Conservation (phyloP, 2,329 filamentous ascomycete species). For the Exophiala bonariae region DNA sequence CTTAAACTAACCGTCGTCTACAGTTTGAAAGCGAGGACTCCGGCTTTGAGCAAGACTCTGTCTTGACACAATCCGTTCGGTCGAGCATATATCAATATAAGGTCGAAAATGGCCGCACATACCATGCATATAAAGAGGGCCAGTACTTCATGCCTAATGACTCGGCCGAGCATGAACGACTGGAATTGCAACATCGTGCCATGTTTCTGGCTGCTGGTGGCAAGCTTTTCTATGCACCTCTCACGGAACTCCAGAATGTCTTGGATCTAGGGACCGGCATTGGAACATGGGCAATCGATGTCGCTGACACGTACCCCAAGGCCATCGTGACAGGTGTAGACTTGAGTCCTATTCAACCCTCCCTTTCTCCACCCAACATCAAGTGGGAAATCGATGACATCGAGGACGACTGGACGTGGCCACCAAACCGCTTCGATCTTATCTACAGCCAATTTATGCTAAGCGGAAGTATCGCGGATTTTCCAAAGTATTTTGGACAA, state of each 20-base stretch:
- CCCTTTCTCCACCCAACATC: conserved; percentile 30
- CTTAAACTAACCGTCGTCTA: conserved; percentile 1
- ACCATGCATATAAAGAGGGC: conserved; percentile 43
- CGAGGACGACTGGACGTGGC: conserved; percentile 26
- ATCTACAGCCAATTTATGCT: conserved; percentile 30
- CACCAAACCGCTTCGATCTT: conserved; percentile 26
- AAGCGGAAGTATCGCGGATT: conserved; percentile 7
- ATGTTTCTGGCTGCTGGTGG: conserved; percentile 7
- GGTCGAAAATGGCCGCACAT: conserved; percentile 44
- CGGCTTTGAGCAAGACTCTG: conserved; percentile 3
- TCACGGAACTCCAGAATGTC: conserved; percentile 19
- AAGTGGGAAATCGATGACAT: conserved; percentile 33
- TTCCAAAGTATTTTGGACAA: conserved; percentile 8
- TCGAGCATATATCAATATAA: conserved; percentile 31
- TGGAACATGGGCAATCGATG: conserved; percentile 24
- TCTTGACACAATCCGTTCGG: conserved; percentile 28
- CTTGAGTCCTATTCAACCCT: conserved; percentile 22
- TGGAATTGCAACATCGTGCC: conserved; percentile 39
- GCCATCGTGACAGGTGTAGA: conserved; percentile 21
- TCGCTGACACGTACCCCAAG: conserved; percentile 28
- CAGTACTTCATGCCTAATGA: conserved; percentile 45
- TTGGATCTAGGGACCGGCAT: conserved; percentile 25
- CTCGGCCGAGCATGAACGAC: conserved; percentile 42
- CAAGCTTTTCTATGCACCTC: conserved; percentile 24
- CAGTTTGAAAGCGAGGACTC: conserved; percentile 13